Evolutionary conservation across 495 filamentous ascomycete genomes (phyloP), one percentile per base, ranked within the genome.

Genomic region (Hypoxylon trugodes): DNA sequence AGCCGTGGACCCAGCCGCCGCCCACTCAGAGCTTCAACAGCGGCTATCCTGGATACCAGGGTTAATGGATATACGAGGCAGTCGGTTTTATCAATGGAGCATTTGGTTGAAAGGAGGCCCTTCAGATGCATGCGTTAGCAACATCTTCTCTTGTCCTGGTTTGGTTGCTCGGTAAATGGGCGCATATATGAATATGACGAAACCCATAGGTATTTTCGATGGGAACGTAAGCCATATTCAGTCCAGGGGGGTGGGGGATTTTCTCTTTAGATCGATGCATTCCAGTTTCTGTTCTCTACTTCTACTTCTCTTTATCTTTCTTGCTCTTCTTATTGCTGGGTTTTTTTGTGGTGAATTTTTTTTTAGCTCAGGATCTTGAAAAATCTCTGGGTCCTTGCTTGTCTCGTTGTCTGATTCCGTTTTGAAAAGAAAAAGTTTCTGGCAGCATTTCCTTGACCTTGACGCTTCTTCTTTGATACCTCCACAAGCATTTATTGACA

Each of bases 1-100:
- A 87, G 68, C 89, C 90, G 66, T 94, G 90, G 88, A 87, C 83
- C 67, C 87, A 89, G 69, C 80, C 82, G 16, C 80, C 85, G 38
- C 79, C 80, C 4, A 75, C 72, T 35, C 82, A 84, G 66, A 82
- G 81, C 71, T 83, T 84, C 71, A 81, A 81, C 68, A 84, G 83
- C 63, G 84, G 82, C 37, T 86, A 84, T 69, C 79, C 81, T 59
- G 84, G 79, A 33, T 87, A 86, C 68, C 86, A 86, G 69, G 83
- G 83, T 47, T 86, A 81, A 70, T 37, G 15, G 36, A 30, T n/a
- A 7, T 49, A 52, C n/a, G 30, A 42, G 43, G 32, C 30, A 10
- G n/a, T 42, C 54, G 13, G 52, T 36, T 51, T 56, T 18, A 40
- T 56, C 41, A 32, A 33, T 16, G 46, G 58, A 37, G 12, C n/a